Conservation (phyloP, 495 filamentous ascomycete genomes). For the Penicillium nucicola region DNA sequence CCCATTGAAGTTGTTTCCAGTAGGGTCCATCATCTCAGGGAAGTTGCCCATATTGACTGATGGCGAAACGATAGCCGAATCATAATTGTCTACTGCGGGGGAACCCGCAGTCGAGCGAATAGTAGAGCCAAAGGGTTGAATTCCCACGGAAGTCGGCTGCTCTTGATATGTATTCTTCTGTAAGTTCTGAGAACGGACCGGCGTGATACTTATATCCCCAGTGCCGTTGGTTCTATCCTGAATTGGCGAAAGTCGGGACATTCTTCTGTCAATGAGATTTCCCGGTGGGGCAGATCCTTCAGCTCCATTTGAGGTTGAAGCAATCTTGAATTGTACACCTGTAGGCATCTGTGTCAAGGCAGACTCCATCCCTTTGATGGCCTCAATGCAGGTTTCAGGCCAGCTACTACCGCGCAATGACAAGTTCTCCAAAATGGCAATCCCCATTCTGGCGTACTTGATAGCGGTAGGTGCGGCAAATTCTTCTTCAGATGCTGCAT, state of each 20-base stretch:
- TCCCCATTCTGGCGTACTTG: conserved; percentile 33
- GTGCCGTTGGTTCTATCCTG: neutral
- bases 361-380: conserved; percentile 36
- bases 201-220: neutral
- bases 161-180: neutral
- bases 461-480: conserved; percentile 26
- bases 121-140: neutral
- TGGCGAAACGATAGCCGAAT: conserved; percentile 6
- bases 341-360: conserved; percentile 22
- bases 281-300: neutral
- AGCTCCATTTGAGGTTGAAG: neutral
- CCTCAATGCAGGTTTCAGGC: conserved; percentile 43
- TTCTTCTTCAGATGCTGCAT: conserved; percentile 41
- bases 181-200: neutral
- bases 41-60: neutral
- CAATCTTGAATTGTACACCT: neutral
- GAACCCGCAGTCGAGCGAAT: neutral
- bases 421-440: conserved; percentile 33
- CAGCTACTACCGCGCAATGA: conserved; percentile 34
- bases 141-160: neutral
- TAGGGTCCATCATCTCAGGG: neutral
- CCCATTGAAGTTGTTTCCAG: neutral
- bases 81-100: neutral
- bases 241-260: neutral
- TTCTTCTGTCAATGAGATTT: neutral